These are phyloP conservation scores for Selenicereus undatus DNA, from an alignment of 148 eudicot genomes.

Conservation along the genomic window DNA sequence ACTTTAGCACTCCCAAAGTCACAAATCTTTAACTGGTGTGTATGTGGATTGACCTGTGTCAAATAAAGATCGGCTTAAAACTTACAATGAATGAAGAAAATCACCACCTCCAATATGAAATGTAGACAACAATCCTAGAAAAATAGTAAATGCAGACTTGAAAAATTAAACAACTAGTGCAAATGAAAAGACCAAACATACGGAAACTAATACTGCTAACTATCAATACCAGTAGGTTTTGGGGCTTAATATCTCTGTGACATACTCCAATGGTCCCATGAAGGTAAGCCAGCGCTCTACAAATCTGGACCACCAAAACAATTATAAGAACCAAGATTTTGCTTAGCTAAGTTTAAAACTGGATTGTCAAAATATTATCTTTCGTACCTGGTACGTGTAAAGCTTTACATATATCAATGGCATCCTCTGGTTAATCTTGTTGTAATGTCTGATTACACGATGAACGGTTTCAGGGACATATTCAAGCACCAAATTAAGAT, in stretches of 20 bases:
- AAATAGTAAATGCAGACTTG: neutral
- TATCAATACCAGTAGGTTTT: conserved; percentile 59
- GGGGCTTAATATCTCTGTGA: conserved; percentile 72
- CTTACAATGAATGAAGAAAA: neutral
- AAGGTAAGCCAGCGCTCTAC: conserved; percentile 61
- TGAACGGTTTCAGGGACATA: conserved; percentile 82
- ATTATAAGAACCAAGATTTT: neutral
- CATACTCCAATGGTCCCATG: conserved; percentile 63
- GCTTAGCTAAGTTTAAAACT: neutral
- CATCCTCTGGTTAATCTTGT: conserved; percentile 73
- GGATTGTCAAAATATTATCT: neutral
- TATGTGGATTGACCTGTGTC: conserved; percentile 78
- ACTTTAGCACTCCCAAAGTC: conserved; percentile 98
- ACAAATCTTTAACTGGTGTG: conserved; percentile 76
- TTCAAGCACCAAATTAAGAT: conserved; percentile 67
- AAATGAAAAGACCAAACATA: neutral
- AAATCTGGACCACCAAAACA: conserved; percentile 39
- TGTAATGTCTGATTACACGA: conserved; percentile 65
- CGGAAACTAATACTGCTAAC: neutral
- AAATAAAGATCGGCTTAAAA: neutral
- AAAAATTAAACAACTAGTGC: neutral
- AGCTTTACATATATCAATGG: conserved; percentile 74
- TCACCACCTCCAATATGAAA: neutral
- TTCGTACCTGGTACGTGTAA: conserved; percentile 61
- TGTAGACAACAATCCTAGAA: neutral